A percentile compares a stretch with the other conserved stretches of the same genome.
phyloP scores from a whole-genome alignment of 1,284 basidiomycete species.

The Taiwanofungus camphoratus region DNA sequence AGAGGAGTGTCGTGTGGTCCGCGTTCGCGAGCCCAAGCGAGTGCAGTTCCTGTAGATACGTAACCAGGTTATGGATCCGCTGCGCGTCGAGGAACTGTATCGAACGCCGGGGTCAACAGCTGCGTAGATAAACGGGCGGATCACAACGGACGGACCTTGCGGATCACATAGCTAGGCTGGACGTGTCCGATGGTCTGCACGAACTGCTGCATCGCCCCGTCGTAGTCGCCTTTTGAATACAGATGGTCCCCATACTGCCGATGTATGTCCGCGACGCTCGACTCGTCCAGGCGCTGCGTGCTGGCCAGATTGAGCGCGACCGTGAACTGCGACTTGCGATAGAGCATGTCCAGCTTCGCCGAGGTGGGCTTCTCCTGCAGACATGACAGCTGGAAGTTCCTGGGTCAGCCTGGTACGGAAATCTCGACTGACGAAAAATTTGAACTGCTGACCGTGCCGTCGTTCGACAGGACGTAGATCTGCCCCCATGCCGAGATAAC shows the following conservation, averaged over 20 bases:
- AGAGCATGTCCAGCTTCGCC: constrained; percentile 78
- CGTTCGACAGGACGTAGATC: constrained; percentile 72
- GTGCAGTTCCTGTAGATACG: constrained; percentile 95
- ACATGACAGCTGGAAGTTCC: constrained; percentile 49
- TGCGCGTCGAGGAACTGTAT: constrained; percentile 92
- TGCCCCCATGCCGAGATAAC: constrained; percentile 77
- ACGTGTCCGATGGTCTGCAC: constrained; percentile 85
- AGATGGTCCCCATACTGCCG: constrained; percentile 89
- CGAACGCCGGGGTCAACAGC: too few species aligned
- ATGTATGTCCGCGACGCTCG: constrained; percentile 81
- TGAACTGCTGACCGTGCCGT: constrained; percentile 61
- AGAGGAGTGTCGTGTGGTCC: constrained; percentile 92
- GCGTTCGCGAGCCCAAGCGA: constrained; percentile 86
- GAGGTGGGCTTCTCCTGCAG: constrained; percentile 77
- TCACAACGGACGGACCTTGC: constrained; percentile 61
- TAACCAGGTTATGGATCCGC: constrained; percentile 90
- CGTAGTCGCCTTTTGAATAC: constrained; percentile 89
- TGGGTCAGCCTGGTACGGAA: constrained; percentile 1
- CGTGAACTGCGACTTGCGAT: constrained; percentile 68
- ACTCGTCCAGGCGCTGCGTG: constrained; percentile 66
- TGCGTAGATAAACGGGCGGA: not conserved
- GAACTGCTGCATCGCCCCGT: constrained; percentile 90
- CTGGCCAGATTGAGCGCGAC: constrained; percentile 77
- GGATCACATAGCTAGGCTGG: constrained; percentile 93
- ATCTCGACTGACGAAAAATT: not conserved